Base-by-base conservation (phyloP, 345 rosid genomes). In the Cochlearia excelsa region DNA sequence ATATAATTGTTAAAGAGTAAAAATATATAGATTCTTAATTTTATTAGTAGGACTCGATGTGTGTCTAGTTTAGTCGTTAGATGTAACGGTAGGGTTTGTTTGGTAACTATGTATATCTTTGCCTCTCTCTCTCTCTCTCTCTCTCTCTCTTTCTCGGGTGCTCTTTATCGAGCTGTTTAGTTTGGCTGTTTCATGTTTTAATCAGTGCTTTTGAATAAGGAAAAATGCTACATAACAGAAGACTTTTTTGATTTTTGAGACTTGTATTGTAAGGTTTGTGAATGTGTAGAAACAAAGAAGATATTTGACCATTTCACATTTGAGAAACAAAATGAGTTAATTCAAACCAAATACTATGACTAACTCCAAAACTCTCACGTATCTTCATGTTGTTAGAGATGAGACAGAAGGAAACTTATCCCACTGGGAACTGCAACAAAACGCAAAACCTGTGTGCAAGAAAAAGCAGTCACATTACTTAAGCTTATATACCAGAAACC, bases 361-460 rank as follows among this genome's bases (percentile, higher is more conserved):
- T 51, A 50, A 51, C 61, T 48, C 57, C 54, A 47, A 34, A 61
- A 55, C 23, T 16, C 56, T 57, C 62, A 69, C 74, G 74, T 50
- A 43, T 63, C 53, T 37, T 42, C 62, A 49, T 55, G 43, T 4
- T 56, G 44, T 16, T 57, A 46, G 51, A 45, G 54, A 57, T 50
- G 60, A 63, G 41, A 26, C 69, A 39, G 54, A 52, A 51, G 49
- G 69, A 63, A 56, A 63, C 69, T 57, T 70, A 65, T 57, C 51
- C 54, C 65, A 51, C 46, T 57, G 23, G 30, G 26, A 70, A 63
- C 60, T 70, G 53, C 30, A 70, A 45, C 42, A 56, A 69, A 69
- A 63, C 34, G 34, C 65, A 70, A 57, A 56, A 70, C 44, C 54
- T 63, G 65, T 70, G 74, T 57, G 63, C 59, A 70, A 16, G 65